Conservation (phyloP, 164 flowering plant species). For the Chloranthus sessilifolius region DNA sequence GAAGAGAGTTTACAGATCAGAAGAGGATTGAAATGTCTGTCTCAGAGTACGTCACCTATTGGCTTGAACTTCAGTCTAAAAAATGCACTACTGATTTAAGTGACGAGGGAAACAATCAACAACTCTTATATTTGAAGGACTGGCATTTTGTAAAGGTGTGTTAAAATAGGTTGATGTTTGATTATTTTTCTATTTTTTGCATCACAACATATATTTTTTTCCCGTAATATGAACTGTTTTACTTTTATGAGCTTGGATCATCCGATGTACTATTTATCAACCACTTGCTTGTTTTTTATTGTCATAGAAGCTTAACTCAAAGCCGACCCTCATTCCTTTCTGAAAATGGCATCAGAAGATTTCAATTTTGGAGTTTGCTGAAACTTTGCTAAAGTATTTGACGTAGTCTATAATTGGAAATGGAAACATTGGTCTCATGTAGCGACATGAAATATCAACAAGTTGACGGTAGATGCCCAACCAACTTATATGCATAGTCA, state of each 20-base stretch:
- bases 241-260: background rate
- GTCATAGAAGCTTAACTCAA: too few relatives aligned
- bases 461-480: too few relatives aligned
- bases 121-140: conserved; percentile 79
- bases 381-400: too few relatives aligned
- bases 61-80: conserved; percentile 28
- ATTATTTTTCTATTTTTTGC: background rate
- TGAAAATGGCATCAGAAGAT: too few relatives aligned
- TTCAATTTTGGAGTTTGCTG: too few relatives aligned
- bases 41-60: conserved; percentile 56
- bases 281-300: background rate
- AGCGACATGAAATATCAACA: too few relatives aligned
- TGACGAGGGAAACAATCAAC: conserved; percentile 9
- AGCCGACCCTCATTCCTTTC: too few relatives aligned
- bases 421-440: too few relatives aligned
- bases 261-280: background rate
- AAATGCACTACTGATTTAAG: conserved; percentile 11
- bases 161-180: background rate
- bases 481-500: too few relatives aligned
- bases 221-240: background rate
- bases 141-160: conserved; percentile 95
- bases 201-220: background rate
- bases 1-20: conserved; percentile 80
- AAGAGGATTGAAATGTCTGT: conserved; percentile 80
- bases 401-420: too few relatives aligned